phyloP scores from a whole-genome alignment of 306 rosid species.

The Dicorynia guianensis region DNA sequence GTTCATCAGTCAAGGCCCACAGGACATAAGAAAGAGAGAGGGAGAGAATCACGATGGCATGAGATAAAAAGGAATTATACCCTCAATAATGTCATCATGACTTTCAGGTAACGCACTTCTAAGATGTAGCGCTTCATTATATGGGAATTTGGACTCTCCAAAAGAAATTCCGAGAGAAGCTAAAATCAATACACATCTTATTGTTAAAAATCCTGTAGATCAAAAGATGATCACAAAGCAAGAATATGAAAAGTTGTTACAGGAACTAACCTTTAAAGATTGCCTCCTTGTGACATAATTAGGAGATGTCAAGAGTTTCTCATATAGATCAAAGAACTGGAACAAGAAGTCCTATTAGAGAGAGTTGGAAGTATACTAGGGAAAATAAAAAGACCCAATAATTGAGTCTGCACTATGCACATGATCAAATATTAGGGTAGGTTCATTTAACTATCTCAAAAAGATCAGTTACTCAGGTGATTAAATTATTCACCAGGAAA shows the following conservation, averaged over 20 bases:
- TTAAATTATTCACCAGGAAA: constrained; percentile 41
- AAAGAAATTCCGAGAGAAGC: constrained; percentile 92
- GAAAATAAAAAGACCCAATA: constrained; percentile 30
- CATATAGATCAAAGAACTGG: constrained; percentile 89
- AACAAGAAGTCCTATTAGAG: constrained; percentile 55
- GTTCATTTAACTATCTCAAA: constrained; percentile 37
- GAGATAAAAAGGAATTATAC: constrained; percentile 52
- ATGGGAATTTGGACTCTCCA: constrained; percentile 86
- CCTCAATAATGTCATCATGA: constrained; percentile 90
- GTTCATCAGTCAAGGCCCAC: constrained; percentile 26
- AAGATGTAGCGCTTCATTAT: constrained; percentile 91
- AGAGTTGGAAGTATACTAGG: constrained; percentile 35
- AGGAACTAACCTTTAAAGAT: constrained; percentile 85
- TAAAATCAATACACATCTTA: constrained; percentile 50
- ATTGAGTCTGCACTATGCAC: constrained; percentile 33
- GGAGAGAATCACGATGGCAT: constrained; percentile 14
- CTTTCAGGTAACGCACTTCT: constrained; percentile 84
- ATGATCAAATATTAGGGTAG: constrained; percentile 33
- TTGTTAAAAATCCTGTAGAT: constrained; percentile 35
- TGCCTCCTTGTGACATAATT: constrained; percentile 98
- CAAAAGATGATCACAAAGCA: constrained; percentile 26
- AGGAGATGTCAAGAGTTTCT: constrained; percentile 82
- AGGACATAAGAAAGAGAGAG: neutral
- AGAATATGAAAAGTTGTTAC: constrained; percentile 26
- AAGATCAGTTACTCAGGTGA: constrained; percentile 28